These are phyloP conservation scores for Rhynchospora pubera DNA, from an alignment of 176 grass and related monocot species.

Conservation along the genomic window DNA sequence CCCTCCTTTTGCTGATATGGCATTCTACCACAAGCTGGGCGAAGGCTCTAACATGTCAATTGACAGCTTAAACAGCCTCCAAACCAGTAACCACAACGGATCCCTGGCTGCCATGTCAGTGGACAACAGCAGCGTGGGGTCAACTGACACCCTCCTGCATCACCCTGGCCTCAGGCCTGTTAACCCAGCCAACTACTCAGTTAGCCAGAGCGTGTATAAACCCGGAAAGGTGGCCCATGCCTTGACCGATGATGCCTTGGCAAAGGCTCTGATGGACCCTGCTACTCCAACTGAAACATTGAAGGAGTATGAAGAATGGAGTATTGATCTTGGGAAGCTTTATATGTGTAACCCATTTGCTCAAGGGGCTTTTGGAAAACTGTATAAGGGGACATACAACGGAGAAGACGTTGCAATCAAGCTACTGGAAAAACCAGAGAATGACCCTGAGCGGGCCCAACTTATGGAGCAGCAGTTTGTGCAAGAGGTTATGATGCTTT, in stretches of 20 bases:
- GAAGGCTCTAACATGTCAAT: constrained; percentile 91
- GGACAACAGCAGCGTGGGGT: constrained; percentile 80
- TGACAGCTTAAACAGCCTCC: constrained; percentile 54
- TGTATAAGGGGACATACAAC: constrained; percentile 80
- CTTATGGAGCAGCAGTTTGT: constrained; percentile 95
- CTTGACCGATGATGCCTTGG: constrained; percentile 70
- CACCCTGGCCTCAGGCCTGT: constrained; percentile 75
- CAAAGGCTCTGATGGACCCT: constrained; percentile 68
- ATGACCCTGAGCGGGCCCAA: constrained; percentile 79
- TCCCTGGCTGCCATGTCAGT: constrained; percentile 72
- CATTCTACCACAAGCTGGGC: constrained; percentile 67
- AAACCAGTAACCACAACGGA: constrained; percentile 42
- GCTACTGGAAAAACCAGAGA: constrained; percentile 82
- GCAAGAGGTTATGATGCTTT: constrained; percentile 98
- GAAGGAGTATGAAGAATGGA: constrained; percentile 71
- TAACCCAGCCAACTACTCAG: constrained; percentile 56
- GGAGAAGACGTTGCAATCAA: constrained; percentile 97
- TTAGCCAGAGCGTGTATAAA: constrained; percentile 68
- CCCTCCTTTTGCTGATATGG: constrained; percentile 32
- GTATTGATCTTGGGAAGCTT: constrained; percentile 85
- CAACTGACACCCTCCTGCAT: constrained; percentile 86
- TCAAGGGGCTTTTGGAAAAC: constrained; percentile 90
- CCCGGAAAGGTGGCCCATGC: constrained; percentile 66
- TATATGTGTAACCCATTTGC: constrained; percentile 81
- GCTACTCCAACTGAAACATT: constrained; percentile 73